Percentiles rank a stretch among this genome's conserved stretches.
phyloP scores from a whole-genome alignment of 2,329 filamentous ascomycete species.

The Fusarium euwallaceae region DNA sequence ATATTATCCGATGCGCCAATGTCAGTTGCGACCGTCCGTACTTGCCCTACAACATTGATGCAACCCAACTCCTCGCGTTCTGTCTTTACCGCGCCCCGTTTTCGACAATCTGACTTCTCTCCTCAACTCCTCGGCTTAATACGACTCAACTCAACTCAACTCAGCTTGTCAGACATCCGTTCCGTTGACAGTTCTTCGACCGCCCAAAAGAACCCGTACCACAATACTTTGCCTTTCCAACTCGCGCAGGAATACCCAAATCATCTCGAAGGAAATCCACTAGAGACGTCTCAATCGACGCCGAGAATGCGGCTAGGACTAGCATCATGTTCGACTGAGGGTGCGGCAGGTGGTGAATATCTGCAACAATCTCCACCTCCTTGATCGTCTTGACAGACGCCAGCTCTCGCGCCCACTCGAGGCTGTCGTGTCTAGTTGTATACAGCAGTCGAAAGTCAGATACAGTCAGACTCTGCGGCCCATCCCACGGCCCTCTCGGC shows the following conservation, averaged over 20 bases:
- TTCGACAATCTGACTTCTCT: slow-evolving; percentile 3
- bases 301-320: slow-evolving; percentile 71
- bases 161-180: slow-evolving; percentile 41
- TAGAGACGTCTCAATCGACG: slow-evolving; percentile 69
- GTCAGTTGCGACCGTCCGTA: slow-evolving; percentile 1
- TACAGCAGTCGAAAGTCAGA: slow-evolving; percentile 62
- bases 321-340: slow-evolving; percentile 67
- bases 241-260: slow-evolving; percentile 42
- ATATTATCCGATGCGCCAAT: slow-evolving; percentile 9
- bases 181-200: slow-evolving; percentile 40
- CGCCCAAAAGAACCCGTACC: slow-evolving; percentile 42
- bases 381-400: slow-evolving; percentile 62
- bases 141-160: background rate
- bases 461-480: slow-evolving; percentile 59
- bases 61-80: slow-evolving; percentile 21
- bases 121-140: background rate
- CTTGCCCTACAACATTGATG: slow-evolving; percentile 7
- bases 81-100: slow-evolving; percentile 5
- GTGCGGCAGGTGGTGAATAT: slow-evolving; percentile 66
- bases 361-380: slow-evolving; percentile 64
- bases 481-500: slow-evolving; percentile 64
- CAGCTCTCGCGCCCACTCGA: slow-evolving; percentile 71
- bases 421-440: slow-evolving; percentile 60
- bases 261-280: slow-evolving; percentile 62
- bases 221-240: slow-evolving; percentile 42